A percentile compares a stretch with the other conserved stretches of the same genome.
Evolutionary conservation across 306 rosid genomes (phyloP).

Genomic region (Cucurbita ficifolia): DNA sequence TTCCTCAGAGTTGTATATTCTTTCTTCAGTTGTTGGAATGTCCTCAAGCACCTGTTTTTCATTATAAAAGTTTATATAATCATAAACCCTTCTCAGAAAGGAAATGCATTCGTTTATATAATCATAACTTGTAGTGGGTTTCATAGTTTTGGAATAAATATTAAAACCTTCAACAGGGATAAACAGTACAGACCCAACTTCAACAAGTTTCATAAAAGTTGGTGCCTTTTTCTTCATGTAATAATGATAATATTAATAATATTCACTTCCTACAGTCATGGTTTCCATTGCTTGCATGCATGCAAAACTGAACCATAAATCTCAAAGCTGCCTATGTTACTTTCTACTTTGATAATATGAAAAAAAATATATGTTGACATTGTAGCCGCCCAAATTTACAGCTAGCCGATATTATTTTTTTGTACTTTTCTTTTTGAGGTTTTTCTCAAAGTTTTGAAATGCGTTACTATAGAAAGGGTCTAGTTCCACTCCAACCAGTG

Average conservation of each 20-base stretch:
- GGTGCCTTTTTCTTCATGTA: neutral
- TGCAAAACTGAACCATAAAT: neutral
- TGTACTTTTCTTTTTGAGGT: too few species aligned
- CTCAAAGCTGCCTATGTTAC: neutral
- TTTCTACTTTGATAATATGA: neutral
- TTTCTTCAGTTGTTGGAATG: constrained; percentile 67
- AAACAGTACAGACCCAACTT: neutral
- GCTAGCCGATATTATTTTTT: too few species aligned
- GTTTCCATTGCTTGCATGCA: constrained; percentile 2
- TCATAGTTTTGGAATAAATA: too few species aligned
- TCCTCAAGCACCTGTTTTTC: constrained; percentile 53
- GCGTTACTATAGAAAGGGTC: too few species aligned
- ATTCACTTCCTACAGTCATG: neutral
- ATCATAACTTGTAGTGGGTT: neutral
- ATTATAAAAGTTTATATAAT: neutral
- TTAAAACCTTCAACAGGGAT: neutral
- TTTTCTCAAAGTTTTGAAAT: too few species aligned
- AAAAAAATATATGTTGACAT: too few species aligned
- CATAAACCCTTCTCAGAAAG: neutral
- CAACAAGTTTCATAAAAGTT: neutral
- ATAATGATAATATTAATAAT: neutral
- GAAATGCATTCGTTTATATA: neutral
- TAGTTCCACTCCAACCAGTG: too few species aligned
- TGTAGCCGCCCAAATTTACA: too few species aligned
- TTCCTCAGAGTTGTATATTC: constrained; percentile 61